Evolutionary conservation across 2,329 filamentous ascomycete genomes (phyloP).

Genomic region (Penicillium occitanis): DNA sequence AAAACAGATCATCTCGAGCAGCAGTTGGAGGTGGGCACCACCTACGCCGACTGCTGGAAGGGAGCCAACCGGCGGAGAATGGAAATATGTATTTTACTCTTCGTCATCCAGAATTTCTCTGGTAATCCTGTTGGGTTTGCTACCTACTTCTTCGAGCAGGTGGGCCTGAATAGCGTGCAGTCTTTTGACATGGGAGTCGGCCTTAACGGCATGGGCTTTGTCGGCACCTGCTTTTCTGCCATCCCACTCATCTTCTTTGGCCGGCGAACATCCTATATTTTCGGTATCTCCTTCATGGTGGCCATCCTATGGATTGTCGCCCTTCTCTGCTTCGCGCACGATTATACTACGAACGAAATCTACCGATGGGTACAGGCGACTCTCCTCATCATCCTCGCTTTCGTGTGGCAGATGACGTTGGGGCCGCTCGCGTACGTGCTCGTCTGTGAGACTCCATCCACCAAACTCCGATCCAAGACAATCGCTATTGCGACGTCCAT

Average conservation of each 20-base stretch:
- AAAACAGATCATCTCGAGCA: slow-evolving; percentile 50
- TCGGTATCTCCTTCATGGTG: slow-evolving; percentile 30
- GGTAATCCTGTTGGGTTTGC: slow-evolving; percentile 29
- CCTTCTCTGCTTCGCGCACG: slow-evolving; percentile 19
- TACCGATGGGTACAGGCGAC: slow-evolving; percentile 37
- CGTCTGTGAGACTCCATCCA: slow-evolving; percentile 55
- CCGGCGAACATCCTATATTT: slow-evolving; percentile 41
- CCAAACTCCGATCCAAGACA: slow-evolving; percentile 55
- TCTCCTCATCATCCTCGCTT: slow-evolving; percentile 55
- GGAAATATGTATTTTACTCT: slow-evolving; percentile 38
- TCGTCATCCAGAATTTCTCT: slow-evolving; percentile 34
- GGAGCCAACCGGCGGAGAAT: slow-evolving; percentile 39
- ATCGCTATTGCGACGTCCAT: slow-evolving; percentile 53
- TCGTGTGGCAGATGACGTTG: slow-evolving; percentile 56
- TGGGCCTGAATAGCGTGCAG: slow-evolving; percentile 45
- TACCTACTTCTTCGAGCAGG: slow-evolving; percentile 40
- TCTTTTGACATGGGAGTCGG: slow-evolving; percentile 51
- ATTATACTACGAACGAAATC: slow-evolving; percentile 21
- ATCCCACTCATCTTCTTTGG: slow-evolving; percentile 39
- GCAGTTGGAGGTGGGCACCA: slow-evolving; percentile 26
- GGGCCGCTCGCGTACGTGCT: slow-evolving; percentile 57
- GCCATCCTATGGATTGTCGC: slow-evolving; percentile 34
- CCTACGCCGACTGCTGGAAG: slow-evolving; percentile 33
- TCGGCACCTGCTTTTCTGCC: slow-evolving; percentile 55
- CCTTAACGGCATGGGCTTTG: slow-evolving; percentile 61